A percentile compares a stretch with the other conserved stretches of the same genome.
These are phyloP conservation scores for Fusarium mundagurra DNA, from an alignment of 2,329 filamentous ascomycete genomes.

Conservation along the genomic window DNA sequence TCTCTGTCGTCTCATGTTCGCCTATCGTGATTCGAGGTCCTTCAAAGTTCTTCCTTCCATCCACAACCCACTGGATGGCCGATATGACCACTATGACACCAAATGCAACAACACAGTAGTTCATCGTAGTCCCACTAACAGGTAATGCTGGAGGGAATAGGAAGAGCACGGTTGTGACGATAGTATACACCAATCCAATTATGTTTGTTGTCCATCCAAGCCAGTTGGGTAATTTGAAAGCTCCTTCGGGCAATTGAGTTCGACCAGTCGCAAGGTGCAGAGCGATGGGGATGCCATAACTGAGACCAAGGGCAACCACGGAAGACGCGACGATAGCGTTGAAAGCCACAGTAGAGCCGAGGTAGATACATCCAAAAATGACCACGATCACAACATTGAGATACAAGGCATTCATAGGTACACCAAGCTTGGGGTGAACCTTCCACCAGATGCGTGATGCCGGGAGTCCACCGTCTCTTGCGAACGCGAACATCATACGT, in stretches of 20 bases:
- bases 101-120: constrained; percentile 59
- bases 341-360: constrained; percentile 72
- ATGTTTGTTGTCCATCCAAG: constrained; percentile 51
- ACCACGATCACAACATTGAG: constrained; percentile 70
- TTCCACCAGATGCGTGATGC: constrained; percentile 67
- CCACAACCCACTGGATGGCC: constrained; percentile 55
- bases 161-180: constrained; percentile 76
- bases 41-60: constrained; percentile 56
- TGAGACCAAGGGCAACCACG: constrained; percentile 76
- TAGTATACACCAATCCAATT: constrained; percentile 68
- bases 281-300: constrained; percentile 77
- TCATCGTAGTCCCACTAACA: constrained; percentile 75
- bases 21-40: constrained; percentile 21
- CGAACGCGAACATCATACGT: constrained; percentile 75
- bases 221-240: constrained; percentile 48
- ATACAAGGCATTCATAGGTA: constrained; percentile 73
- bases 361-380: constrained; percentile 75
- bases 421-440: constrained; percentile 68
- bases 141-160: constrained; percentile 74
- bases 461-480: constrained; percentile 71
- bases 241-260: constrained; percentile 66
- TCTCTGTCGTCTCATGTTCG: not conserved
- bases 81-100: constrained; percentile 57
- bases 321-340: constrained; percentile 77
- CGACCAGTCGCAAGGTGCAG: constrained; percentile 74